Base-by-base conservation (phyloP, 1,284 basidiomycete species). In the Ganoderma sinense region DNA sequence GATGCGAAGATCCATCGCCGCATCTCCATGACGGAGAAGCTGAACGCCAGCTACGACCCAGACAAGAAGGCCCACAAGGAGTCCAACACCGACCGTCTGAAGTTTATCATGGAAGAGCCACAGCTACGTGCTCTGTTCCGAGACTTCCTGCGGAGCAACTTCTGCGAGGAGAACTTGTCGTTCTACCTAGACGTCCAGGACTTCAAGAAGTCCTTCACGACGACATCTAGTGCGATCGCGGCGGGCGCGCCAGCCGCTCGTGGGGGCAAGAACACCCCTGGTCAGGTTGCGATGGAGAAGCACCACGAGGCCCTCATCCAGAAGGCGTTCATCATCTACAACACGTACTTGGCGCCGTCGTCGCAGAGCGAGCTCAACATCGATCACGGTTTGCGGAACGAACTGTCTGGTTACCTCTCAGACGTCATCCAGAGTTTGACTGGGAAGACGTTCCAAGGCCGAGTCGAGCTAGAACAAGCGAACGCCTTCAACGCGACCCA, bases 171-270 rank as follows among this genome's bases (percentile, higher is more conserved):
- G 86, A 99, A 99, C 79, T 84, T 99, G 75, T 92, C 93, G 61
- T 99, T 98, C 84, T 99, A 97, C 94, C 82, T 99, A 66, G 98
- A 99, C 77, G 97, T 98, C 1, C 91, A 97, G 80, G 97, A 99
- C 79, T 98, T 99, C 85, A 97, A 97, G 84, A 89, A 94, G 75
- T 93, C 97, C 77, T 99, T 99, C 84, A 93, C 91, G 78, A 98
- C 96, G 69, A 98, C 97, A 0, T 97, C 94, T 5, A 96, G 93
- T 75, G 96, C 97, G 6, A 90, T 94, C 68, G 94, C 95, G 14
- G 88, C 89, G 2, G 70, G 74, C 43, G 77, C 80, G 33, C 80
- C 77, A 4, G 69, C 77, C n/a, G 82, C 84, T 29, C 78, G 82
- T 68, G 82, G 80, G 0, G 74, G 75, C 53, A 88, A 86, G 73